A percentile compares a stretch with the other conserved stretches of the same genome.
phyloP scores from a whole-genome alignment of 345 rosid genomes.

The Microthlaspi erraticum region DNA sequence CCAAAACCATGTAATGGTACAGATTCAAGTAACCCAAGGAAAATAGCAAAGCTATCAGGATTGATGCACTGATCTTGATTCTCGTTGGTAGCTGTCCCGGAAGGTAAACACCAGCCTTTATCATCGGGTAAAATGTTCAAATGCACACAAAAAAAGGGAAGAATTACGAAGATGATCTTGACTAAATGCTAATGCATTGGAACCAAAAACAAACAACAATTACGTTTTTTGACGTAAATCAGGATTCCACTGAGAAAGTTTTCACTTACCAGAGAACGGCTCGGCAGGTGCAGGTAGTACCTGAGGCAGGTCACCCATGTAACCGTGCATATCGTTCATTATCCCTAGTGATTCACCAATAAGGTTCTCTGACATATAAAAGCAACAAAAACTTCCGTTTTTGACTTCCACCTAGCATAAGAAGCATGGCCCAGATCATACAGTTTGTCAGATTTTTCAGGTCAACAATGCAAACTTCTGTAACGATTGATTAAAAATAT shows the following conservation, averaged over 20 bases:
- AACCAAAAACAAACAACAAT: constrained; percentile 24
- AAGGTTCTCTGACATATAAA: constrained; percentile 76
- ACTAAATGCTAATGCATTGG: constrained; percentile 19
- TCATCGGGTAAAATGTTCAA: constrained; percentile 51
- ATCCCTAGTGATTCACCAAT: constrained; percentile 46
- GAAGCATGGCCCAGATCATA: constrained; percentile 11
- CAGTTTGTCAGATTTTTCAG: constrained; percentile 18
- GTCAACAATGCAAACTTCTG: constrained; percentile 25
- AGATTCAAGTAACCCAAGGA: constrained; percentile 85
- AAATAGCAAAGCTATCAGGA: constrained; percentile 72
- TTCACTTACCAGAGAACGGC: constrained; percentile 61
- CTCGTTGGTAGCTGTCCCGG: constrained; percentile 58
- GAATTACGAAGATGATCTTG: background rate
- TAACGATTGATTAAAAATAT: background rate
- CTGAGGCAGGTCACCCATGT: constrained; percentile 55
- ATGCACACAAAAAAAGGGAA: constrained; percentile 52
- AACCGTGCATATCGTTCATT: constrained; percentile 44
- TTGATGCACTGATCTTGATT: constrained; percentile 71
- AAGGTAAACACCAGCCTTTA: constrained; percentile 59
- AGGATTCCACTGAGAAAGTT: constrained; percentile 10
- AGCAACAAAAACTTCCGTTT: constrained; percentile 63
- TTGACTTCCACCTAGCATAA: constrained; percentile 71
- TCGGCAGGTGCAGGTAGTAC: constrained; percentile 66
- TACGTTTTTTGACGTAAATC: background rate
- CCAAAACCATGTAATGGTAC: constrained; percentile 72